phyloP scores from a whole-genome alignment of 2,329 filamentous ascomycete genomes.

The Penicillium aurantiogriseum region DNA sequence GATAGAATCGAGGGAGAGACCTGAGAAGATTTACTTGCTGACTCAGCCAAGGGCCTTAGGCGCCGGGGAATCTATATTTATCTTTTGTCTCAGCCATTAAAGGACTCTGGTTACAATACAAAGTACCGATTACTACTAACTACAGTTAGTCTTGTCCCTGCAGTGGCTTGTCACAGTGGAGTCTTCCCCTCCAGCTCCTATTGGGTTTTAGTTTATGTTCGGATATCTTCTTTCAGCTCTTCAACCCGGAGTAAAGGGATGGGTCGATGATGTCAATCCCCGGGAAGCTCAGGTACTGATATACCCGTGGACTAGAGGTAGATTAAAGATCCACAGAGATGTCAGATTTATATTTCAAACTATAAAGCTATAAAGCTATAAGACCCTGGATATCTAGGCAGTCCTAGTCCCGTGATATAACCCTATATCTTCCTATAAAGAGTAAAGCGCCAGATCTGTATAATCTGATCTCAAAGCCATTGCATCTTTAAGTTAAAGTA shows the following conservation, averaged over 20 bases:
- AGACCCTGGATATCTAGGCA: not conserved
- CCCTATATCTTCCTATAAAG: not conserved
- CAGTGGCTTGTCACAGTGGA: constrained; percentile 10
- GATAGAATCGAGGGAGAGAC: constrained; percentile 24
- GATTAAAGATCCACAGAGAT: not conserved
- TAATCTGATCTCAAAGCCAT: not conserved
- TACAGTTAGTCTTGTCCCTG: not conserved
- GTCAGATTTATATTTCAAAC: not conserved
- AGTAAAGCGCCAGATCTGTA: not conserved
- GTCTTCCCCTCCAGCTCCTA: not conserved
- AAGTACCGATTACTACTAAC: not conserved
- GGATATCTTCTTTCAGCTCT: not conserved
- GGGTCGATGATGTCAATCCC: constrained; percentile 5
- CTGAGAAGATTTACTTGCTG: constrained; percentile 7
- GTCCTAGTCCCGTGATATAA: not conserved
- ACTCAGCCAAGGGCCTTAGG: constrained; percentile 13
- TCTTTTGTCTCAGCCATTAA: not conserved
- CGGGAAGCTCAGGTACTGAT: not conserved
- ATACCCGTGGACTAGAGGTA: not conserved
- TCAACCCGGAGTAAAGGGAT: not conserved
- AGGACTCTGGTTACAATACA: not conserved
- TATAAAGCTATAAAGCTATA: not conserved
- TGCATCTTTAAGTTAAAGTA: not conserved
- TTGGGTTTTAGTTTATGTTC: not conserved
- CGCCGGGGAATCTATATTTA: constrained; percentile 7